A percentile compares a stretch with the other conserved stretches of the same genome.
phyloP scores from a whole-genome alignment of 805 yeast species.

The Hanseniaspora vineae region DNA sequence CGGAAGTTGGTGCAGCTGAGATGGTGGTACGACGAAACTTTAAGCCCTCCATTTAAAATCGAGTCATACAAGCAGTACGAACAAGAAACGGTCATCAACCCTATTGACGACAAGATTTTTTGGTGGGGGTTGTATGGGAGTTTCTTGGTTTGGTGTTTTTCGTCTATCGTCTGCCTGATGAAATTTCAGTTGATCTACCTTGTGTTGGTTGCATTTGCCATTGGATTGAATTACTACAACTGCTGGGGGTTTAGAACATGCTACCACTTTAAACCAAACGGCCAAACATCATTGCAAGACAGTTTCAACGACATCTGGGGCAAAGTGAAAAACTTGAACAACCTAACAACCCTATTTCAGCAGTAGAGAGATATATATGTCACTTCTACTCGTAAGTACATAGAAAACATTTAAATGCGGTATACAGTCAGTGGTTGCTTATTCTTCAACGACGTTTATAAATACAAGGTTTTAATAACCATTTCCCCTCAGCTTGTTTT shows the following conservation, averaged over 20 bases:
- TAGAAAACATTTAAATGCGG: too few relatives aligned
- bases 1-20: slow-evolving; percentile 79
- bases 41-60: slow-evolving; percentile 17
- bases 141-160: slow-evolving; percentile 35
- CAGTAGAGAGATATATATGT: background rate
- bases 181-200: slow-evolving; percentile 62
- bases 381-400: too few relatives aligned
- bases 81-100: slow-evolving; percentile 43
- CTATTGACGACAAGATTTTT: slow-evolving; percentile 80
- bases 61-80: slow-evolving; percentile 28
- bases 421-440: background rate
- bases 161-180: slow-evolving; percentile 67
- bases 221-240: slow-evolving; percentile 64
- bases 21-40: slow-evolving; percentile 81
- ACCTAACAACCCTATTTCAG: slow-evolving; percentile 3
- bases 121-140: slow-evolving; percentile 41
- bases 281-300: slow-evolving; percentile 4
- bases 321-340: slow-evolving; percentile 1
- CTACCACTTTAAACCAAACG: slow-evolving; percentile 61
- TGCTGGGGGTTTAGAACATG: slow-evolving; percentile 85
- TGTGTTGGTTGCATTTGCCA: slow-evolving; percentile 50
- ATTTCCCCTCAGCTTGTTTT: slow-evolving; percentile 59
- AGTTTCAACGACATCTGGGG: slow-evolving; percentile 7
- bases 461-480: slow-evolving; percentile 92
- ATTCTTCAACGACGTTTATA: slow-evolving; percentile 62